Evolutionary conservation across 1,284 basidiomycete species (phyloP).

Genomic region (Cystobasidiaceae sp.): DNA sequence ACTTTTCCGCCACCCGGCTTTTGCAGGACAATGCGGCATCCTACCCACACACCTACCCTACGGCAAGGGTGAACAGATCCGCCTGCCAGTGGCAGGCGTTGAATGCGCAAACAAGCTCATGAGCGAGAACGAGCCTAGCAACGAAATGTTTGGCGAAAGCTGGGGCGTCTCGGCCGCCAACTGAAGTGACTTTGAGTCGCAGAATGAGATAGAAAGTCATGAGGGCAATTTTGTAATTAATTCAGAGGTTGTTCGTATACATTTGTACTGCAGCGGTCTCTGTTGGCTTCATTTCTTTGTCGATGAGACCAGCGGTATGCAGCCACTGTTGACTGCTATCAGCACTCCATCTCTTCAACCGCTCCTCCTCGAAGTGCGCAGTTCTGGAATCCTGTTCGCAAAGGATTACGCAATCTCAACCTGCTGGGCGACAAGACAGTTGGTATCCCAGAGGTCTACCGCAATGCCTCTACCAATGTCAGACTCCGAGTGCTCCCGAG

Average conservation of each 20-base stretch:
- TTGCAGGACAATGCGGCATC: conserved; percentile 17
- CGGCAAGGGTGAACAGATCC: conserved; percentile 5
- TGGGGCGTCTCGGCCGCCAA: conserved; percentile 4
- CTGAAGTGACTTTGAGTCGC: too few species aligned
- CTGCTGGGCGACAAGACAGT: neutral
- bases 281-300: too few species aligned
- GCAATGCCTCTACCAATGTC: neutral
- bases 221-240: too few species aligned
- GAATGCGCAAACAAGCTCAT: conserved; percentile 18
- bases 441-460: neutral
- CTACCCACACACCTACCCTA: conserved; percentile 11
- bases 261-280: too few species aligned
- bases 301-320: too few species aligned
- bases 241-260: too few species aligned
- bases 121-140: conserved; percentile 17
- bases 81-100: conserved; percentile 20
- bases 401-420: neutral
- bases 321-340: too few species aligned
- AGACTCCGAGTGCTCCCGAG: neutral
- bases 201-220: too few species aligned
- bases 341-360: too few species aligned
- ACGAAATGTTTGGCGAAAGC: conserved; percentile 12
- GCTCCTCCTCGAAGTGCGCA: neutral
- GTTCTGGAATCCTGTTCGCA: neutral
- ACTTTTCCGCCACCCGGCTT: neutral